Evolutionary conservation across 2,329 filamentous ascomycete species (phyloP).

Genomic region (Claviceps pusilla): DNA sequence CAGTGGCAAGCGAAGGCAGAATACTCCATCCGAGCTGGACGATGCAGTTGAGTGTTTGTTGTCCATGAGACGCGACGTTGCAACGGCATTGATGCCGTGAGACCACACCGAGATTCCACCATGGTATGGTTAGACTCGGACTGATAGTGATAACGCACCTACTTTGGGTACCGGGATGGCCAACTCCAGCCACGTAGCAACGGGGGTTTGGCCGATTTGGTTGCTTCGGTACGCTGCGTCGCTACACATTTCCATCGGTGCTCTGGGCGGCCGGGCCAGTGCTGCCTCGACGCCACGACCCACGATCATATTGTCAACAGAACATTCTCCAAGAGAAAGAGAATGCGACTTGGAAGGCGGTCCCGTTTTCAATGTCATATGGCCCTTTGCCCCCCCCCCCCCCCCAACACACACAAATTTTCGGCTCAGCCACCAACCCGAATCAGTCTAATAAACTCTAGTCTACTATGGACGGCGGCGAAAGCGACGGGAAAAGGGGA

Average conservation of each 20-base stretch:
- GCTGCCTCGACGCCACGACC: too few species aligned
- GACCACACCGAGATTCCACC: neutral
- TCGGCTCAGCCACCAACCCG: neutral
- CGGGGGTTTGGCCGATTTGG: neutral
- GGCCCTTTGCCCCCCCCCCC: too few species aligned
- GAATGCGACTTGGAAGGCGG: neutral
- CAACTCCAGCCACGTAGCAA: neutral
- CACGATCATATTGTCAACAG: neutral
- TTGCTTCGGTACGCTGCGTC: neutral
- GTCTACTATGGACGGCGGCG: neutral
- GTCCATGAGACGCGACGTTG: neutral
- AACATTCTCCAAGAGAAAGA: neutral
- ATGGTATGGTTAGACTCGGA: too few species aligned
- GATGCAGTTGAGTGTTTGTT: neutral
- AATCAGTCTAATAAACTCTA: neutral
- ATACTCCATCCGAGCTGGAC: neutral
- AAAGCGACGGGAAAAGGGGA: neutral
- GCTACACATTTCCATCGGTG: neutral
- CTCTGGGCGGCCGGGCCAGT: too few species aligned
- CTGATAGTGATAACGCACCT: too few species aligned
- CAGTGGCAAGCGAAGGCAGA: too few species aligned
- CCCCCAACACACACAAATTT: neutral
- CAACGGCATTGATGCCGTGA: neutral
- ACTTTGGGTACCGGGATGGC: neutral
- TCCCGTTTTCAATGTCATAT: neutral